Percentiles rank a stretch among this genome's conserved stretches.
Evolutionary conservation across 257 asterid genomes (phyloP).

Genomic region (Craterostigma plantagineum): DNA sequence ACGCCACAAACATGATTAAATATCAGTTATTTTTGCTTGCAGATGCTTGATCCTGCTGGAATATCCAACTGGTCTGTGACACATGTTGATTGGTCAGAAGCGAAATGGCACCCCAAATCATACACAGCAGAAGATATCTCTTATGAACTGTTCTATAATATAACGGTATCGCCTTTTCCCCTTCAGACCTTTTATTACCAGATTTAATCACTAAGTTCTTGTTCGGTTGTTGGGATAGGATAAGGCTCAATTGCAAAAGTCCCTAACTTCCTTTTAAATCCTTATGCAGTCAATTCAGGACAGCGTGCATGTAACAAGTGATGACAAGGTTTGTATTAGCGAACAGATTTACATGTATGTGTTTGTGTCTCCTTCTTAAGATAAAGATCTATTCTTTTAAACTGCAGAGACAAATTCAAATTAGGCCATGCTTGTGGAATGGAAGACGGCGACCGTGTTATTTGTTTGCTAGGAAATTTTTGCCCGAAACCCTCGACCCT

Average conservation of each 20-base stretch:
- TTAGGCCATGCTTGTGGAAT: conserved; percentile 72
- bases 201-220: neutral
- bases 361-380: neutral
- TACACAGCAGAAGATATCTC: conserved; percentile 48
- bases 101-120: conserved; percentile 85
- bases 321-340: conserved; percentile 35
- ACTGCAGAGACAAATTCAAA: conserved; percentile 45
- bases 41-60: conserved; percentile 78
- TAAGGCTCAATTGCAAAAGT: neutral
- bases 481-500: conserved; percentile 65
- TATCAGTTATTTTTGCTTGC: conserved; percentile 9
- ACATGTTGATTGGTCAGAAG: conserved; percentile 85
- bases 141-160: conserved; percentile 39
- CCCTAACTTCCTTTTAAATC: conserved; percentile 9
- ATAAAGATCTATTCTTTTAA: conserved; percentile 3
- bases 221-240: too few relatives aligned
- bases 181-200: neutral
- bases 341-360: neutral
- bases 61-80: conserved; percentile 84
- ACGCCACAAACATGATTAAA: too few relatives aligned
- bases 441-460: conserved; percentile 73
- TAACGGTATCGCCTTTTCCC: conserved; percentile 20
- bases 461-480: conserved; percentile 78
- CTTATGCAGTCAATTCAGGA: conserved; percentile 60
- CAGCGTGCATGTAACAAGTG: conserved; percentile 75